These are phyloP conservation scores for Fraxinus excelsior DNA, from an alignment of 257 asterid genomes.

Conservation along the genomic window DNA sequence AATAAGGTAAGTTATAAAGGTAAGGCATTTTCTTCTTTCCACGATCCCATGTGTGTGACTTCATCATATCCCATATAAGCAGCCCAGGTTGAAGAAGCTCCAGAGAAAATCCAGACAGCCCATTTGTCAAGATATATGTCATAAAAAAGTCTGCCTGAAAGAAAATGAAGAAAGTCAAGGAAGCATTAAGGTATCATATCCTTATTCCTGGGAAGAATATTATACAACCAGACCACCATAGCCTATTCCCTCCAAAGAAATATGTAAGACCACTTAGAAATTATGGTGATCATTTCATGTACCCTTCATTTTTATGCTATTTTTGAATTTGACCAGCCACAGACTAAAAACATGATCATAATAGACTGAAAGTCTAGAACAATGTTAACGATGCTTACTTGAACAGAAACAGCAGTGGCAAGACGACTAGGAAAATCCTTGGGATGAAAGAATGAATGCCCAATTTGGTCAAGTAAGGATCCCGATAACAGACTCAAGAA, in stretches of 20 bases:
- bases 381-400: slow-evolving; percentile 45
- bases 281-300: neutral
- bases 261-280: neutral
- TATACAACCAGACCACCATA: neutral
- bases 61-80: slow-evolving; percentile 73
- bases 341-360: neutral
- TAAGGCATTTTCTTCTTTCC: slow-evolving; percentile 71
- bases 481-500: slow-evolving; percentile 88
- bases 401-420: slow-evolving; percentile 87
- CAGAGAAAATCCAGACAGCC: slow-evolving; percentile 85
- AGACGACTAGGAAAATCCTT: slow-evolving; percentile 81
- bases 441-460: slow-evolving; percentile 77
- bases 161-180: slow-evolving; percentile 14
- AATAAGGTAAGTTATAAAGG: slow-evolving; percentile 77
- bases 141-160: slow-evolving; percentile 85
- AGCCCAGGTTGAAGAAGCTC: slow-evolving; percentile 97
- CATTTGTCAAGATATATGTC: slow-evolving; percentile 88
- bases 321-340: slow-evolving; percentile 7
- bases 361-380: neutral
- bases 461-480: slow-evolving; percentile 88
- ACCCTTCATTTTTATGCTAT: neutral
- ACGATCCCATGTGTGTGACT: slow-evolving; percentile 58
- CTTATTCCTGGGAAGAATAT: neutral
- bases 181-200: slow-evolving; percentile 2
- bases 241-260: neutral